Evolutionary conservation across 768 basidiomycete species (phyloP).

Genomic region (Boletellus sp.): DNA sequence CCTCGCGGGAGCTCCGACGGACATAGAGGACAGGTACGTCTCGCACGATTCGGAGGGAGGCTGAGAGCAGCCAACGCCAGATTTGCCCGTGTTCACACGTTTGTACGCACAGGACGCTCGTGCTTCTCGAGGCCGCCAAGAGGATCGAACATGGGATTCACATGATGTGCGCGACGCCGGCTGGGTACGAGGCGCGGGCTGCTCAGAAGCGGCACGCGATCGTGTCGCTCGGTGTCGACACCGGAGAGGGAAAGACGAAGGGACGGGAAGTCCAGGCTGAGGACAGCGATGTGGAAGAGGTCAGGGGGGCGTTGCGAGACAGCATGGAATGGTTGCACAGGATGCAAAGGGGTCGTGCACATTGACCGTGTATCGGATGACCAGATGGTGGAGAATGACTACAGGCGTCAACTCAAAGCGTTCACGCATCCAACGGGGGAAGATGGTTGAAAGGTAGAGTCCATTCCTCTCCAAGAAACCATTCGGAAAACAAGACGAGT

Average conservation of each 20-base stretch:
- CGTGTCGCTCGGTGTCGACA: constrained; percentile 20
- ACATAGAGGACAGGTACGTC: constrained; percentile 24
- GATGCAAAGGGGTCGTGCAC: neutral
- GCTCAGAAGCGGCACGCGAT: constrained; percentile 34
- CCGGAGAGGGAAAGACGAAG: neutral
- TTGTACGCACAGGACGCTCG: constrained; percentile 32
- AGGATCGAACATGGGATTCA: constrained; percentile 47
- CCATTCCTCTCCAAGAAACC: too few species aligned
- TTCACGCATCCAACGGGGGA: too few species aligned
- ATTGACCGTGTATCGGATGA: too few species aligned
- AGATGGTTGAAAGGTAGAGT: too few species aligned
- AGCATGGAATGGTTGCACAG: constrained; percentile 6
- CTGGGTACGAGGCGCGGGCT: constrained; percentile 46
- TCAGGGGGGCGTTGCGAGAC: constrained; percentile 8
- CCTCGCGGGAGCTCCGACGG: constrained; percentile 13
- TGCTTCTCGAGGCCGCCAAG: constrained; percentile 41
- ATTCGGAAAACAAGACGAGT: too few species aligned
- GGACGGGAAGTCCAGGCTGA: neutral
- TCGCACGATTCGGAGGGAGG: neutral
- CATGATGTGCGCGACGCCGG: constrained; percentile 46
- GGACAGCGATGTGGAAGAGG: constrained; percentile 8
- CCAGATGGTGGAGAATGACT: too few species aligned
- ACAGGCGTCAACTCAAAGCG: too few species aligned
- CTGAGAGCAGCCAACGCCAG: too few species aligned
- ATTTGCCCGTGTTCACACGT: neutral